These are phyloP conservation scores for Saccharomycopsis hybrid DNA, from an alignment of 1,139 yeast species.

Conservation along the genomic window DNA sequence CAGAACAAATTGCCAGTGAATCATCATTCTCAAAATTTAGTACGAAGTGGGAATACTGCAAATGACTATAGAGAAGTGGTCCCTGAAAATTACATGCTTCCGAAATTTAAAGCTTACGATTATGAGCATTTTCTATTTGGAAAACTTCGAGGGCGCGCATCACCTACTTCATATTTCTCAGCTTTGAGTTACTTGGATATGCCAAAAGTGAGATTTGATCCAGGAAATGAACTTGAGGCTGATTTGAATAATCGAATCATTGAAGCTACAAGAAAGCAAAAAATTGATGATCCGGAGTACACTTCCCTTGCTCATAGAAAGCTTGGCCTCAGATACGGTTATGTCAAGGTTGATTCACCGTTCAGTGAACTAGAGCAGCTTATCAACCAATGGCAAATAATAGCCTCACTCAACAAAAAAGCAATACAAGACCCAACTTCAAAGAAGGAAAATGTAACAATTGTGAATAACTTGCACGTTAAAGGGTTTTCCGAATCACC, in stretches of 20 bases:
- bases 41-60: slow-evolving; percentile 4
- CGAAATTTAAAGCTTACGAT: slow-evolving; percentile 28
- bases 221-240: not conserved
- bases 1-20: slow-evolving; percentile 24
- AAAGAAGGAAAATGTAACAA: slow-evolving; percentile 8
- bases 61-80: slow-evolving; percentile 20
- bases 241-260: not conserved
- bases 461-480: not conserved
- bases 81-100: slow-evolving; percentile 23
- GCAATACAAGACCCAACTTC: slow-evolving; percentile 17
- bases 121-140: slow-evolving; percentile 29
- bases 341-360: slow-evolving; percentile 26
- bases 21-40: slow-evolving; percentile 15
- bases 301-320: slow-evolving; percentile 14
- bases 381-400: slow-evolving; percentile 32
- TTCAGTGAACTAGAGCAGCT: slow-evolving; percentile 29
- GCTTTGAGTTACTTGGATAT: slow-evolving; percentile 28
- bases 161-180: slow-evolving; percentile 28
- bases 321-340: slow-evolving; percentile 28
- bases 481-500: slow-evolving; percentile 12
- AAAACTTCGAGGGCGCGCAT: slow-evolving; percentile 28
- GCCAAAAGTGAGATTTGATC: slow-evolving; percentile 14
- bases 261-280: too few species aligned
- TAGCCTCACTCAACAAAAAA: not conserved
- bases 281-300: not conserved